phyloP scores from a whole-genome alignment of 148 eudicot genomes.

The Camellia sinensis region DNA sequence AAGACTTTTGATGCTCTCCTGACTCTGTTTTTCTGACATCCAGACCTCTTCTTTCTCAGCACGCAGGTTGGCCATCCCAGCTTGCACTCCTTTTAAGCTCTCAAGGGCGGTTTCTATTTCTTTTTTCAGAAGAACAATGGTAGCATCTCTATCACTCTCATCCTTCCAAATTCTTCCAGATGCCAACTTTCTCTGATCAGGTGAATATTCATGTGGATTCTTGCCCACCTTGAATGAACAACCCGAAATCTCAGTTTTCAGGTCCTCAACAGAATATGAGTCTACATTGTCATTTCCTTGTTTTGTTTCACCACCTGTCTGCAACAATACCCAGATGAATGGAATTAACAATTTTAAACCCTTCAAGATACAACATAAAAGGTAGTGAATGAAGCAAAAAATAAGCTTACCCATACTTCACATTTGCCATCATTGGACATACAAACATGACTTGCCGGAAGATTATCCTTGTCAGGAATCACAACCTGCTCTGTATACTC shows the following conservation, averaged over 20 bases:
- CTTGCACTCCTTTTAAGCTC: conserved; percentile 59
- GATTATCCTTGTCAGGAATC: conserved; percentile 10
- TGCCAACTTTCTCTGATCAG: conserved; percentile 8
- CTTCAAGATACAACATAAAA: neutral
- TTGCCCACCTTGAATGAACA: conserved; percentile 9
- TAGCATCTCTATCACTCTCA: conserved; percentile 33
- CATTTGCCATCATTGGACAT: conserved; percentile 14
- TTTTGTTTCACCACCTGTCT: conserved; percentile 33
- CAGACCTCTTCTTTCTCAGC: conserved; percentile 50
- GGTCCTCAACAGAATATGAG: conserved; percentile 14
- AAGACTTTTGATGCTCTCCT: conserved; percentile 39
- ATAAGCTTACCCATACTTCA: conserved; percentile 40
- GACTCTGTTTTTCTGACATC: conserved; percentile 45
- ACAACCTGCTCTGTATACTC: conserved; percentile 25
- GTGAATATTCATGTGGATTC: conserved; percentile 15
- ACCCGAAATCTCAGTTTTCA: conserved; percentile 17
- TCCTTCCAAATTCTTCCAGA: conserved; percentile 19
- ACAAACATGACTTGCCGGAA: neutral
- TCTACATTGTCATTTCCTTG: conserved; percentile 9
- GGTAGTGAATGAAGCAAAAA: neutral
- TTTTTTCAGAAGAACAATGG: conserved; percentile 52
- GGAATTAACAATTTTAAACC: conserved; percentile 3
- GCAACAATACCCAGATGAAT: conserved; percentile 28
- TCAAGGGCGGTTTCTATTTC: conserved; percentile 66
- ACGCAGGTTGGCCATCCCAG: conserved; percentile 44